Conservation (phyloP, 768 basidiomycete species). For the Pisolithus marmoratus region DNA sequence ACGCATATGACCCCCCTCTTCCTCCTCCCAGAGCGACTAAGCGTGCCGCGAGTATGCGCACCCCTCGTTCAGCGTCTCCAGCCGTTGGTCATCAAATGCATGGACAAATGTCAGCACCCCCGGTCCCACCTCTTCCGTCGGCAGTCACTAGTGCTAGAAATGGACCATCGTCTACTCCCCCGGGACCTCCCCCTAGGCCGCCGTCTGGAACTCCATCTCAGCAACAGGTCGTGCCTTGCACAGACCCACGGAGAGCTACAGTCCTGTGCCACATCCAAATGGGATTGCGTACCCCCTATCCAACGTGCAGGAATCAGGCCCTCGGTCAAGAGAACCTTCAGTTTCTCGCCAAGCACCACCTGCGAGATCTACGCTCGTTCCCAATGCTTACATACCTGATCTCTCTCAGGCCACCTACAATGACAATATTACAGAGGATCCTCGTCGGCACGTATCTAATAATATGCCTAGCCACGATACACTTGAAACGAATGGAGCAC, state of each 20-base stretch:
- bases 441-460: background rate
- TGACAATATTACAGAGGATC: background rate
- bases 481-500: background rate
- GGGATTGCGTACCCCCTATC: background rate
- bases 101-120: slow-evolving; percentile 9
- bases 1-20: slow-evolving; percentile 77
- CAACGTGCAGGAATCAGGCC: background rate
- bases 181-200: background rate
- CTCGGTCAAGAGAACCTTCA: background rate
- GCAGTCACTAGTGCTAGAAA: background rate
- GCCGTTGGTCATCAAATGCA: slow-evolving; percentile 3
- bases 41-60: slow-evolving; percentile 23
- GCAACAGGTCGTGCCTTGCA: background rate
- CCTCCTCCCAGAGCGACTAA: slow-evolving; percentile 40
- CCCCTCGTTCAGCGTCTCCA: slow-evolving; percentile 20
- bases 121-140: slow-evolving; percentile 12
- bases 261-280: background rate
- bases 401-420: background rate
- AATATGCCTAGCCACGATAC: background rate
- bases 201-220: slow-evolving; percentile 2
- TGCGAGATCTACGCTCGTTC: background rate
- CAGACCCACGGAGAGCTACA: background rate
- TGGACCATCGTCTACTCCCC: background rate
- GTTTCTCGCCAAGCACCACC: background rate
- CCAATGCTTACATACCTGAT: background rate